These are phyloP conservation scores for Grigorovia yakushimaensis DNA, from an alignment of 805 yeast genomes.

Conservation along the genomic window DNA sequence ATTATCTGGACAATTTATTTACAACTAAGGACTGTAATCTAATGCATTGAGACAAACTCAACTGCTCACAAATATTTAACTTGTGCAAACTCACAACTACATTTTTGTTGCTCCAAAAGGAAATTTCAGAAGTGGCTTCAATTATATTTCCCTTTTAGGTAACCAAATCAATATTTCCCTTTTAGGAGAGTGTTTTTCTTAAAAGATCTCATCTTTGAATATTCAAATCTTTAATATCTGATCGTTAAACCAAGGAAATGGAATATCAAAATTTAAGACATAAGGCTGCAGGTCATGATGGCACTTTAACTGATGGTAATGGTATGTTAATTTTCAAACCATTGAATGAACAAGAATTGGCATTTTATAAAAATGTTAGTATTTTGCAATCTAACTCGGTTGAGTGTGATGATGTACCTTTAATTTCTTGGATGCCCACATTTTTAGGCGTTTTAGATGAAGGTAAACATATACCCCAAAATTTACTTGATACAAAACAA, in stretches of 20 bases:
- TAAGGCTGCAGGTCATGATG: conserved; percentile 92
- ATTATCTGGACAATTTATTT: too few relatives aligned
- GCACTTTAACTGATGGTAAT: conserved; percentile 50
- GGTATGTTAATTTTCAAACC: conserved; percentile 71
- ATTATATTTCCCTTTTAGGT: too few relatives aligned
- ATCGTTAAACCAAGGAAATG: background rate
- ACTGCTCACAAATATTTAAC: too few relatives aligned
- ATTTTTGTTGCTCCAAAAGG: too few relatives aligned
- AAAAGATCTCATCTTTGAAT: background rate
- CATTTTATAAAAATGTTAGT: conserved; percentile 46
- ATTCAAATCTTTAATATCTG: background rate
- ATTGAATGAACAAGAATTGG: conserved; percentile 52
- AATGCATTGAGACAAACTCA: too few relatives aligned
- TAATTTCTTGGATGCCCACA: conserved; percentile 24
- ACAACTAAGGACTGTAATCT: too few relatives aligned
- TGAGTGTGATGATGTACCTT: conserved; percentile 16
- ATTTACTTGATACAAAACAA: background rate
- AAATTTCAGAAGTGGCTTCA: too few relatives aligned
- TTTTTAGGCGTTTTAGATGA: conserved; percentile 23
- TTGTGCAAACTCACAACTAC: too few relatives aligned
- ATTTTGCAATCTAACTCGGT: conserved; percentile 6
- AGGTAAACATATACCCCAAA: conserved; percentile 9
- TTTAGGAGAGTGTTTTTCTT: too few relatives aligned
- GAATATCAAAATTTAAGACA: conserved; percentile 29
- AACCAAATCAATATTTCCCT: too few relatives aligned